Evolutionary conservation across 441 rosid genomes (phyloP).

Genomic region (Gossypium schwendimanii): DNA sequence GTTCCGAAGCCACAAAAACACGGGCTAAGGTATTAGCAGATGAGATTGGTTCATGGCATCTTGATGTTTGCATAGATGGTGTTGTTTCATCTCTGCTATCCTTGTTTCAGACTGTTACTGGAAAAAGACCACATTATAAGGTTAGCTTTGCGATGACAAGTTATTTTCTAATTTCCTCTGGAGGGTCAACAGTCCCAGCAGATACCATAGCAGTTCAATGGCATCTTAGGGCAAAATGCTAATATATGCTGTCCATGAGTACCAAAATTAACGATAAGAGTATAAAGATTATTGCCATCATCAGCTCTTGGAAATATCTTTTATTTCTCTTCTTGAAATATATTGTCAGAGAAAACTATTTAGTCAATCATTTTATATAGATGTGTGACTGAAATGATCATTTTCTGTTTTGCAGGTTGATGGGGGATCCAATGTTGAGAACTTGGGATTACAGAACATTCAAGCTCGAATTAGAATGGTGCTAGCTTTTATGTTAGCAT

Average conservation of each 20-base stretch:
- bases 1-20: conserved; percentile 68
- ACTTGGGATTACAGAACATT: conserved; percentile 90
- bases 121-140: conserved; percentile 80
- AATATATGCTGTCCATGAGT: not conserved
- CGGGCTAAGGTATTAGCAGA: conserved; percentile 78
- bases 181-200: not conserved
- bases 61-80: conserved; percentile 73
- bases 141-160: conserved; percentile 26
- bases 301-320: not conserved
- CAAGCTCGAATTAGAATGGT: conserved; percentile 99
- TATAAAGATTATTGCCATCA: not conserved
- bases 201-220: not conserved
- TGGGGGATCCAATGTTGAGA: conserved; percentile 85
- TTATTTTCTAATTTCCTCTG: not conserved
- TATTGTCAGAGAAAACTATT: not conserved
- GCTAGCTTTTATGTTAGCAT: conserved; percentile 86
- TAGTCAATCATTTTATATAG: not conserved
- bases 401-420: conserved; percentile 51
- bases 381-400: not conserved
- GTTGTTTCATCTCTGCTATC: conserved; percentile 74
- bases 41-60: conserved; percentile 98
- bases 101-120: conserved; percentile 81
- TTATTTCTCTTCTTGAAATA: not conserved
- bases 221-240: not conserved
- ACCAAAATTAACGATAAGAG: not conserved